Evolutionary conservation across 2,329 filamentous ascomycete species (phyloP).

Genomic region (Botrytis pseudocinerea): DNA sequence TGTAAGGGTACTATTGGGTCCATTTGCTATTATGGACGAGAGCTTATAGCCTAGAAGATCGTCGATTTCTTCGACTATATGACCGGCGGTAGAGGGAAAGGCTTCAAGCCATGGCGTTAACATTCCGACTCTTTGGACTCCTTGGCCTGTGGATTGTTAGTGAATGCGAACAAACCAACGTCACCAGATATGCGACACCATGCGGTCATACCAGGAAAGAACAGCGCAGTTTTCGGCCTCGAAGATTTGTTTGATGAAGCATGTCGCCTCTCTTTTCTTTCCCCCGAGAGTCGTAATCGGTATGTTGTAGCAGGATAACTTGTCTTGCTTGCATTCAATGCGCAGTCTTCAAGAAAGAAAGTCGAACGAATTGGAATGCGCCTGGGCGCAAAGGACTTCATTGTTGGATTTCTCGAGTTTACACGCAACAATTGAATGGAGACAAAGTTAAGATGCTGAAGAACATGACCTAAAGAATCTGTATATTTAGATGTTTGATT

Average conservation of each 20-base stretch:
- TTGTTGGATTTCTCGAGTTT: conserved; percentile 17
- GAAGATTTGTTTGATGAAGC: conserved; percentile 2
- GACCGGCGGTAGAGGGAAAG: conserved; percentile 74
- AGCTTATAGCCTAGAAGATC: conserved; percentile 71
- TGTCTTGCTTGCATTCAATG: background rate
- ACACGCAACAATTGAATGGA: background rate
- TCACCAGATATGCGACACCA: background rate
- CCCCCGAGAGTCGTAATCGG: conserved; percentile 4
- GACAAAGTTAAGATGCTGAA: background rate
- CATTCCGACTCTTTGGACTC: conserved; percentile 89
- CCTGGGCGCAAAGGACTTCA: conserved; percentile 36
- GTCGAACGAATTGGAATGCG: conserved; percentile 22
- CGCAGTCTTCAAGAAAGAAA: conserved; percentile 22
- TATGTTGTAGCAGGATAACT: background rate
- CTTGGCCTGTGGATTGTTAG: conserved; percentile 62
- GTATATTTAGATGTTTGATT: background rate
- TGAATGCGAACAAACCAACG: background rate
- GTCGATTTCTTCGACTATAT: conserved; percentile 86
- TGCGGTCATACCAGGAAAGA: conserved; percentile 43
- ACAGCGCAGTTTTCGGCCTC: conserved; percentile 42
- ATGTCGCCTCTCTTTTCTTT: conserved; percentile 5
- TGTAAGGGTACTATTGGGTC: conserved; percentile 75
- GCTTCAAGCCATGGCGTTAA: conserved; percentile 79
- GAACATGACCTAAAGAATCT: background rate
- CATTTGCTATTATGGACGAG: conserved; percentile 74